Conservation (phyloP, 169 alveolate genomes). For the Eimeria acervulina region DNA sequence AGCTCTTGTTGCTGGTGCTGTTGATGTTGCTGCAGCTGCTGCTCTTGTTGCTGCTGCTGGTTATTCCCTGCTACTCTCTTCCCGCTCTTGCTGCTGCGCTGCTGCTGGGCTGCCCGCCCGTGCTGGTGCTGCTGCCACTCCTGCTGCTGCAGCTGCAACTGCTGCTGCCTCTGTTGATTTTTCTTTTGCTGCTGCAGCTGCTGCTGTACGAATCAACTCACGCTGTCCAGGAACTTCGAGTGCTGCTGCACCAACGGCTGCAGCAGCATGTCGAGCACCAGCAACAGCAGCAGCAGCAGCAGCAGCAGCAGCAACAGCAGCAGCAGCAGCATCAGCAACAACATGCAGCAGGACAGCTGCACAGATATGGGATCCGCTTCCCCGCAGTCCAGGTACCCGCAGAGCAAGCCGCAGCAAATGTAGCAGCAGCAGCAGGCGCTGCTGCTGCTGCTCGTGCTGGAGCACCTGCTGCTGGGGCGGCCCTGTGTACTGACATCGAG, state of each 20-base stretch:
- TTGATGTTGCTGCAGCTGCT: neutral
- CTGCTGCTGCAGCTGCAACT: neutral
- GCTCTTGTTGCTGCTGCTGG: neutral
- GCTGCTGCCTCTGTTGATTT: neutral
- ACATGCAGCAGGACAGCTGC: no score
- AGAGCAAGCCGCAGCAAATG: neutral
- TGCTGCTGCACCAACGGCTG: neutral
- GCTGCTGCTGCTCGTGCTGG: neutral
- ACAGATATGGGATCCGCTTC: no score
- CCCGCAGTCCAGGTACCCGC: no score
- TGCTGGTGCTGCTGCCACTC: neutral
- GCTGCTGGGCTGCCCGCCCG: no score
- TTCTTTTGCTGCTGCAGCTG: neutral
- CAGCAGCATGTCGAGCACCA: no score
- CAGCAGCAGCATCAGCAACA: constrained; percentile 1
- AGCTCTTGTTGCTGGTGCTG: neutral
- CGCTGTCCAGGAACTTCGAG: neutral
- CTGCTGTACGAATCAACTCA: neutral
- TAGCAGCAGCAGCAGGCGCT: no score
- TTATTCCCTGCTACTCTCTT: neutral
- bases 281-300: no score
- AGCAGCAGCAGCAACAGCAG: neutral
- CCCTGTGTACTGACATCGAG: constrained; percentile 2
- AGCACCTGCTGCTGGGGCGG: neutral
- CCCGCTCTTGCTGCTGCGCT: no score